phyloP scores from a whole-genome alignment of 352 stramenopile species.

The Phytophthora meadii region DNA sequence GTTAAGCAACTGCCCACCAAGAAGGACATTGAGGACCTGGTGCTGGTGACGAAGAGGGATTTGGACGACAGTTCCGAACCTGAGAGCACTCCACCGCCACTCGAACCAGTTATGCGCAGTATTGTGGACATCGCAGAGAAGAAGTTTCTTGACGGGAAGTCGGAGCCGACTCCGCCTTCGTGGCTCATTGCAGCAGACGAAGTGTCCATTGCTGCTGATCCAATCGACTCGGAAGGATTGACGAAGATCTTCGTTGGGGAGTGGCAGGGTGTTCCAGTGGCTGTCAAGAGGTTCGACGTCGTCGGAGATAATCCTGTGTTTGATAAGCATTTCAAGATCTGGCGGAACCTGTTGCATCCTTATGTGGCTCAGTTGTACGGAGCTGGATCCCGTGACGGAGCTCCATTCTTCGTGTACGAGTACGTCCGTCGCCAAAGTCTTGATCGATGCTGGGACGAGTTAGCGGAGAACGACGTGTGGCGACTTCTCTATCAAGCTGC shows the following conservation, averaged over 20 bases:
- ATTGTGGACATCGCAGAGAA: not conserved
- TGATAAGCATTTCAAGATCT: no score
- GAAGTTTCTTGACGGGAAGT: not conserved
- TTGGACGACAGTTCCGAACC: not conserved
- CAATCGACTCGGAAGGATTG: conserved; percentile 1
- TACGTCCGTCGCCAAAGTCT: conserved; percentile 19
- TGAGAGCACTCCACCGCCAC: not conserved
- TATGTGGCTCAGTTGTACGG: no score
- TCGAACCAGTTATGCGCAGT: not conserved
- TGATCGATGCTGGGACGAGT: no score
- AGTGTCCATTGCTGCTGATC: not conserved
- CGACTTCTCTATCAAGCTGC: no score
- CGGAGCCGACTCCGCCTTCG: not conserved
- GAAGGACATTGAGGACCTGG: not conserved
- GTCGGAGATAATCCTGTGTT: no score
- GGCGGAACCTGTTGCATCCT: no score
- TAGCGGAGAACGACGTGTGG: no score
- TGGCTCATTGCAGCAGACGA: conserved; percentile 1
- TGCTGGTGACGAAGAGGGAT: not conserved
- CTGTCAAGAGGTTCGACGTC: conserved; percentile 33
- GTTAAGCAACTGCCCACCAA: not conserved
- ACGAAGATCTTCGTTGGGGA: conserved; percentile 22
- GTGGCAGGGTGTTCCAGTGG: conserved; percentile 34
- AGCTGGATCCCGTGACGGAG: no score
- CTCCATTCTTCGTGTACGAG: conserved; percentile 45